These are phyloP conservation scores for Dendrobium catenatum DNA, from an alignment of 106 monocot genomes.

Conservation along the genomic window DNA sequence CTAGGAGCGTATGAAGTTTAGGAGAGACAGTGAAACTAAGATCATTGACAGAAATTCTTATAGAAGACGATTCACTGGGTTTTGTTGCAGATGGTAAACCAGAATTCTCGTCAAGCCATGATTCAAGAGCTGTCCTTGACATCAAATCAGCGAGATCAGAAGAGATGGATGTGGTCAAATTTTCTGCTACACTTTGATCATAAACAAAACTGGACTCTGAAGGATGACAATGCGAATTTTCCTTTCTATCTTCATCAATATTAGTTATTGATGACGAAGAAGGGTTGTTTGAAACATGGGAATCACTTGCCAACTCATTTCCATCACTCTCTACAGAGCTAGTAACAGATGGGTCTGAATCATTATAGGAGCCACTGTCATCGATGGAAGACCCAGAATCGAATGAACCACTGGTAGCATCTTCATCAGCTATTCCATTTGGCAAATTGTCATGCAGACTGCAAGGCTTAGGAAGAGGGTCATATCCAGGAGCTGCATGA, in stretches of 20 bases:
- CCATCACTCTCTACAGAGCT: conserved; percentile 37
- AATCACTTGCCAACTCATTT: conserved; percentile 15
- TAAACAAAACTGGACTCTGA: conserved; percentile 28
- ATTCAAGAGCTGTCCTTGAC: conserved; percentile 72
- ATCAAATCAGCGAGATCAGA: conserved; percentile 62
- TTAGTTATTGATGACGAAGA: background rate
- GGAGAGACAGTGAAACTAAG: conserved; percentile 39
- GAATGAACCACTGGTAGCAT: conserved; percentile 6
- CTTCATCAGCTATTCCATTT: conserved; percentile 13
- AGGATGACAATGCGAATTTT: conserved; percentile 24
- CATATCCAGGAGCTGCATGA: conserved; percentile 93
- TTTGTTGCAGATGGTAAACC: conserved; percentile 19
- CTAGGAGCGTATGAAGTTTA: conserved; percentile 49
- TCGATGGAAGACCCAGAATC: conserved; percentile 52
- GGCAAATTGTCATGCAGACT: conserved; percentile 33
- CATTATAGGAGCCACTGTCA: conserved; percentile 46
- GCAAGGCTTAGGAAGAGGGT: conserved; percentile 77
- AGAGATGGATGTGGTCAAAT: conserved; percentile 27
- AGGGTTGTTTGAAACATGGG: conserved; percentile 12
- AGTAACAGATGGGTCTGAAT: conserved; percentile 35
- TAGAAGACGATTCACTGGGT: conserved; percentile 20
- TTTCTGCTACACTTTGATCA: conserved; percentile 17
- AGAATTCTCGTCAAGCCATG: conserved; percentile 80
- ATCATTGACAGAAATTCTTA: conserved; percentile 81
- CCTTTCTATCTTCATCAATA: conserved; percentile 17